Evolutionary conservation across 345 rosid genomes (phyloP).

Genomic region (Populus ilicifolia): DNA sequence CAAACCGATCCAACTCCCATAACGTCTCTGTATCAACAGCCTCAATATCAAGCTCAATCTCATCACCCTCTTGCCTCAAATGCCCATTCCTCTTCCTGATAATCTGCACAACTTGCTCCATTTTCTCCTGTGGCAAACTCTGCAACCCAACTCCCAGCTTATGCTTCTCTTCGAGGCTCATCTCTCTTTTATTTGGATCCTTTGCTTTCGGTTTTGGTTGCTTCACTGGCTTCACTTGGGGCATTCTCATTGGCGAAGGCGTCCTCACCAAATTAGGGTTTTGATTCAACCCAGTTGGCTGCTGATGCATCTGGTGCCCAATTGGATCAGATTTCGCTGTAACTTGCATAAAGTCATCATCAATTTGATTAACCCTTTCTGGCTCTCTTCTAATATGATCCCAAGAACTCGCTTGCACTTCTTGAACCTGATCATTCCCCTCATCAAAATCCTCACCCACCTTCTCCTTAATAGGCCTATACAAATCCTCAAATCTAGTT

Average conservation of each 20-base stretch:
- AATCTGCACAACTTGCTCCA: conserved; percentile 76
- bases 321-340: conserved; percentile 28
- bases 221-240: conserved; percentile 42
- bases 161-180: conserved; percentile 70
- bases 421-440: conserved; percentile 21
- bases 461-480: conserved; percentile 37
- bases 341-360: conserved; percentile 18
- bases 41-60: conserved; percentile 78
- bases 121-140: conserved; percentile 76
- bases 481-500: conserved; percentile 47
- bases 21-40: conserved; percentile 70
- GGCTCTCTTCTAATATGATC: conserved; percentile 30
- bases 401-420: conserved; percentile 50
- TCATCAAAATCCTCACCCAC: conserved; percentile 19
- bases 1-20: conserved; percentile 84
- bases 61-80: conserved; percentile 75
- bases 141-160: conserved; percentile 67
- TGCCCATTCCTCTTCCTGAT: conserved; percentile 64
- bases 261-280: conserved; percentile 27
- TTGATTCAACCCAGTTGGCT: conserved; percentile 17
- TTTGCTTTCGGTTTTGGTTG: conserved; percentile 77
- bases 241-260: conserved; percentile 32
- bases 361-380: conserved; percentile 20
- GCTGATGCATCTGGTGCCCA: conserved; percentile 13
- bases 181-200: conserved; percentile 71